phyloP scores from a whole-genome alignment of 768 basidiomycete genomes.

The Mycena leptocephala region DNA sequence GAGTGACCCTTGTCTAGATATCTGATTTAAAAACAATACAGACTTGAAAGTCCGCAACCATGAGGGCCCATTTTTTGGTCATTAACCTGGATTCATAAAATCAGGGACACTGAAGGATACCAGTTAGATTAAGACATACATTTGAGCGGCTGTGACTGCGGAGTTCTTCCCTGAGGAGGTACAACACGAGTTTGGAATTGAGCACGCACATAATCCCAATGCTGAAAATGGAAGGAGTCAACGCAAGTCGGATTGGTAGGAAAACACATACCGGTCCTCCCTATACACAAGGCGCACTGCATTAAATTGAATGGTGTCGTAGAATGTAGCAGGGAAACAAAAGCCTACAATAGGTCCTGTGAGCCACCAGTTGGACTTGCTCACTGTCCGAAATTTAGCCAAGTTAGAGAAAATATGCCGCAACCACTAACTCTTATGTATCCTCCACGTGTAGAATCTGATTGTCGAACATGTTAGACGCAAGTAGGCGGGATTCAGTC shows the following conservation, averaged over 20 bases:
- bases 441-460: slow-evolving; percentile 39
- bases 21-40: background rate
- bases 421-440: slow-evolving; percentile 54
- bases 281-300: background rate
- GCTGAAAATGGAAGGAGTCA: background rate
- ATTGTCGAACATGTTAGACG: background rate
- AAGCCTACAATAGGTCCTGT: slow-evolving; percentile 42
- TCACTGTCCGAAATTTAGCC: slow-evolving; percentile 45
- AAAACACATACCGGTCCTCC: background rate
- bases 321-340: background rate
- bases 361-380: slow-evolving; percentile 52
- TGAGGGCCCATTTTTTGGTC: background rate
- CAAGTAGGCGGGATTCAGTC: background rate
- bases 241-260: background rate
- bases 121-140: background rate
- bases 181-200: background rate
- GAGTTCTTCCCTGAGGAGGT: background rate
- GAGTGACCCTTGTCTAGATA: background rate
- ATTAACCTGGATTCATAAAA: background rate
- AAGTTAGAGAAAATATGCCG: background rate
- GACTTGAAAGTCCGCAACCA: background rate
- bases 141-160: slow-evolving; percentile 6
- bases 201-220: slow-evolving; percentile 17
- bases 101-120: background rate
- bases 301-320: background rate